phyloP scores from a whole-genome alignment of 2,329 filamentous ascomycete species.

The Aspergillus sojae region DNA sequence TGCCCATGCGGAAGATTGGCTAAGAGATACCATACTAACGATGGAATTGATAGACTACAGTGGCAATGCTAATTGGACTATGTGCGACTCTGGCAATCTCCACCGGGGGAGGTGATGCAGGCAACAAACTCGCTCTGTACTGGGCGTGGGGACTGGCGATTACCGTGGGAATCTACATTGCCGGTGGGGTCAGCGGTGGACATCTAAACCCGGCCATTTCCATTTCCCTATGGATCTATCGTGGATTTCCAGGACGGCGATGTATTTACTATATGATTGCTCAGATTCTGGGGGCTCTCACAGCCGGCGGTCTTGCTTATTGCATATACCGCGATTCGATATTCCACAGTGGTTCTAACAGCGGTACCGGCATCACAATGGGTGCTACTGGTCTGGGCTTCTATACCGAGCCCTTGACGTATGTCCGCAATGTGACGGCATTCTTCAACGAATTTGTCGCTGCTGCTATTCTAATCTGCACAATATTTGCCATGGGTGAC shows the following conservation, averaged over 20 bases:
- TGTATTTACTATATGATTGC: conserved; percentile 34
- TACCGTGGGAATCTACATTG: conserved; percentile 48
- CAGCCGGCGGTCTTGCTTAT: conserved; percentile 37
- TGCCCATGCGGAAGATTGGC: no score
- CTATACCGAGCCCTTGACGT: conserved; percentile 21
- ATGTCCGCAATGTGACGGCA: conserved; percentile 30
- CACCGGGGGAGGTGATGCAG: conserved; percentile 26
- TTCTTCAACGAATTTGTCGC: conserved; percentile 44
- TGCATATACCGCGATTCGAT: conserved; percentile 42
- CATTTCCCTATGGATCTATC: conserved; percentile 36
- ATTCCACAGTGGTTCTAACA: conserved; percentile 21
- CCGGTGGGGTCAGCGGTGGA: conserved; percentile 51
- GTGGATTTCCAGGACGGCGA: conserved; percentile 36
- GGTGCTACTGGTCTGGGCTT: neutral
- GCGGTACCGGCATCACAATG: conserved; percentile 18
- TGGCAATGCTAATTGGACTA: conserved; percentile 34
- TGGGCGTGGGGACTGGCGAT: conserved; percentile 33
- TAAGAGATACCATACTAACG: neutral
- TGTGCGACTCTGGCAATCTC: conserved; percentile 28
- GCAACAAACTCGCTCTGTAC: conserved; percentile 23
- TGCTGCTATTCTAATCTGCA: conserved; percentile 34
- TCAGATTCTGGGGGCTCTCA: conserved; percentile 40
- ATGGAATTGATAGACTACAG: conserved; percentile 21
- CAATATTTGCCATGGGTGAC: conserved; percentile 43
- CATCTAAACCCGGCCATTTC: conserved; percentile 54